Base-by-base conservation (phyloP, 73 alveolate genomes). In the Tetrahymena elliotti region DNA sequence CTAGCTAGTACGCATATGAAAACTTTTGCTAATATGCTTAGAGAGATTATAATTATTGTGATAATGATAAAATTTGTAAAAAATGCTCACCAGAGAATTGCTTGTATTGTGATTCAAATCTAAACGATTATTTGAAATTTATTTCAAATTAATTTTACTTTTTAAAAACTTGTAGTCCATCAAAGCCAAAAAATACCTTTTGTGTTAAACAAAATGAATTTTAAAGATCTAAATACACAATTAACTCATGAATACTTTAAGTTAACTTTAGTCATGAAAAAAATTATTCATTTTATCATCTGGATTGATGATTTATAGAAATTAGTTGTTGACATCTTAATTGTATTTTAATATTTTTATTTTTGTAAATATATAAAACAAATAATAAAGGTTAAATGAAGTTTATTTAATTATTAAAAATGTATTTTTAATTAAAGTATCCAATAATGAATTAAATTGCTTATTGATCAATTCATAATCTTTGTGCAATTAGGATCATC, bases 401-500 rank as follows among this genome's bases (percentile, higher is more conserved):
- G 33, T 68, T 68, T 68, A 68, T 31, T 27, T 68, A 68, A 68
- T 68, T 27, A 68, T 3, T n/a, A 68, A 31, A 68, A 68, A n/a
- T 68, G 11, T 27, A 22, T 22, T 24, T 27, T 68, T 68, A 3
- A 6, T 10, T 24, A 4, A 22, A 31, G 33, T 1, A 27, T 22
- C 34, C 3, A 24, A 68, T n/a, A n/a, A 40, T 40, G 54, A 40
- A 40, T 40, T 8, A 40, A 10, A 8, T 40, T 10, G 8, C 8
- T 10, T 8, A 10, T 68, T 15, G 31, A 52, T 97, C 98, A 98
- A 96, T 98, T 98, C 33, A 98, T 96, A 92, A 99, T 97, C 95
- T 99, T 99, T 53, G 97, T 93, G 93, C 99, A 98, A 96, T 98
- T 98, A 52, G 98, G 97, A 12, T 99, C 99, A 18, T 99, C 99